Conservation (phyloP, 257 asterid genomes). For the Ilex asprella region DNA sequence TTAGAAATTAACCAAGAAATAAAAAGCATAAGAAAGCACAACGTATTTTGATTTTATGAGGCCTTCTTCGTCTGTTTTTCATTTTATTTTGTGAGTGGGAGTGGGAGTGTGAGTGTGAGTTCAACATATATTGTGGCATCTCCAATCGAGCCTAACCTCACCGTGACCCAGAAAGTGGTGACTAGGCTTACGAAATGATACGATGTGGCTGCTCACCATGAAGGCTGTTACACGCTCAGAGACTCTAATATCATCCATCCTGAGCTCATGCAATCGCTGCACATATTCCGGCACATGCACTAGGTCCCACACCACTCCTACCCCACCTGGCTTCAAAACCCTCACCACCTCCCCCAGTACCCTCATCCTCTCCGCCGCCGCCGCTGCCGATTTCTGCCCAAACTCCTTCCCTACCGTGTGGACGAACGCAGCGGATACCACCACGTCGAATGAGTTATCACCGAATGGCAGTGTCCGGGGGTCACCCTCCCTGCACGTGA, state of each 20-base stretch:
- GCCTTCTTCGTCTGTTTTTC: neutral
- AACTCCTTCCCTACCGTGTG: constrained; percentile 89
- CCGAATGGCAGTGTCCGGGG: constrained; percentile 74
- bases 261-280: constrained; percentile 64
- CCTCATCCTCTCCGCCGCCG: constrained; percentile 84
- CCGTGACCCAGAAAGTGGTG: constrained; percentile 65
- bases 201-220: constrained; percentile 83
- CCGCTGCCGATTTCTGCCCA: constrained; percentile 73
- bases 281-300: constrained; percentile 83
- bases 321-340: constrained; percentile 80
- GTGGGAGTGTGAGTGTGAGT: too few species aligned
- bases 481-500: constrained; percentile 93
- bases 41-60: neutral
- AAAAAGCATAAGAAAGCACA: neutral
- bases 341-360: constrained; percentile 79
- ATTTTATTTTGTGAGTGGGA: too few species aligned
- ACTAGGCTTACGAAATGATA: constrained; percentile 74
- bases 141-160: constrained; percentile 87
- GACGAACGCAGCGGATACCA: constrained; percentile 85
- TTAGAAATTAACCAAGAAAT: constrained; percentile 1
- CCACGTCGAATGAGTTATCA: constrained; percentile 84
- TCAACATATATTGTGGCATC: constrained; percentile 76
- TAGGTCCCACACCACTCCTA: constrained; percentile 90
- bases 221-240: constrained; percentile 93
- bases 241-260: constrained; percentile 80